A percentile compares a stretch with the other conserved stretches of the same genome.
Evolutionary conservation across 2,329 filamentous ascomycete species (phyloP).

Genomic region (Fonsecaea monophora): DNA sequence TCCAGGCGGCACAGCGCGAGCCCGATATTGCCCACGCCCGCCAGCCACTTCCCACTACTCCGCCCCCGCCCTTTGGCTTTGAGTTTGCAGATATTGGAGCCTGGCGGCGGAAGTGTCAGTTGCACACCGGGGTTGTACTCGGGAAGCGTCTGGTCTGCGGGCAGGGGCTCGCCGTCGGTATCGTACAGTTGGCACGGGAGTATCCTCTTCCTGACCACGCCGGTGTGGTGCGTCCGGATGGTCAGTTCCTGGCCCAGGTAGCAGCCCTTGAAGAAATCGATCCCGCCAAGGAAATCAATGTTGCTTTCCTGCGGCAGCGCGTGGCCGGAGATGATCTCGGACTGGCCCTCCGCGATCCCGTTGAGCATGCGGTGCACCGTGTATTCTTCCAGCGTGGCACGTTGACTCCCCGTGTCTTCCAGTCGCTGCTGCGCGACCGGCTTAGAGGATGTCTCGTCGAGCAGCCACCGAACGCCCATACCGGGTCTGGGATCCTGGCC

Average conservation of each 20-base stretch:
- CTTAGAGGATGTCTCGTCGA: conserved; percentile 17
- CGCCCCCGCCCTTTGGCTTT: conserved; percentile 62
- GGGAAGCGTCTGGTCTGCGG: conserved; percentile 53
- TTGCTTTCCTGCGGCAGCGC: conserved; percentile 88
- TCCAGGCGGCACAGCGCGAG: conserved; percentile 86
- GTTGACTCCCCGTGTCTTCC: conserved; percentile 34
- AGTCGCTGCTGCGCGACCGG: conserved; percentile 19
- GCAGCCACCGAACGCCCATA: conserved; percentile 34
- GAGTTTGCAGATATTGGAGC: conserved; percentile 62
- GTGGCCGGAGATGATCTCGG: conserved; percentile 73
- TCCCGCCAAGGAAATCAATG: conserved; percentile 80
- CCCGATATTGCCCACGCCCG: conserved; percentile 82
- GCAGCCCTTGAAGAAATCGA: conserved; percentile 95
- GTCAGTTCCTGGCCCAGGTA: conserved; percentile 97
- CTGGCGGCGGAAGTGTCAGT: conserved; percentile 45
- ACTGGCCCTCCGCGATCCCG: conserved; percentile 84
- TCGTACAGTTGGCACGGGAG: conserved; percentile 79
- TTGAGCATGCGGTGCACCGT: conserved; percentile 76
- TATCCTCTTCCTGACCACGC: conserved; percentile 89
- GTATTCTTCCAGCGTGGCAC: conserved; percentile 64
- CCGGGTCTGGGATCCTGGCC: conserved; percentile 35
- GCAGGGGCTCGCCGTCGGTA: conserved; percentile 49
- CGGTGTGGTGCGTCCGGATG: conserved; percentile 91
- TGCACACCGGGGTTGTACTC: conserved; percentile 44
- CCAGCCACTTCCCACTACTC: conserved; percentile 80